These are phyloP conservation scores for Suhomyces xylopsoci DNA, from an alignment of 805 yeast species.

Conservation along the genomic window DNA sequence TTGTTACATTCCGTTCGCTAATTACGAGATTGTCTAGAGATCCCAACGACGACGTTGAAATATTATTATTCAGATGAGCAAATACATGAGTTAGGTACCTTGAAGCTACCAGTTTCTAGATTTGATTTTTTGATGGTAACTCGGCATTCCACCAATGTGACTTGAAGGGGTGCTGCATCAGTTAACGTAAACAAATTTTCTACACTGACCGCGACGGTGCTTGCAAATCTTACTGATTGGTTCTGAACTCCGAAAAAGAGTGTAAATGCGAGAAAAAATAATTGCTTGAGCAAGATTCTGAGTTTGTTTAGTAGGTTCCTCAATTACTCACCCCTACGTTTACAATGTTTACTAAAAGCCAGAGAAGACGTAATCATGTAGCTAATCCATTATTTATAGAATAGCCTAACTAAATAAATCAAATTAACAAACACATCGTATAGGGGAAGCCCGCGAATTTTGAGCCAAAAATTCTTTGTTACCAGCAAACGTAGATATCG, in stretches of 20 bases:
- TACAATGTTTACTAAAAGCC: not conserved
- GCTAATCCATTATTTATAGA: not conserved
- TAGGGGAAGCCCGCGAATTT: not conserved
- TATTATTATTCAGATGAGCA: not conserved
- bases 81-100: not conserved
- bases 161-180: not conserved
- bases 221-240: not conserved
- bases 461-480: not conserved
- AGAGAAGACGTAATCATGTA: not conserved
- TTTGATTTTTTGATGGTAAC: not conserved
- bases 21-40: not conserved
- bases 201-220: not conserved
- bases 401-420: not conserved
- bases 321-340: not conserved
- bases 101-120: not conserved
- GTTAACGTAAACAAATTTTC: not conserved
- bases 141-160: not conserved
- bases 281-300: not conserved
- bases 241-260: not conserved
- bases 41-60: not conserved
- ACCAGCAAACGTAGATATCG: not conserved
- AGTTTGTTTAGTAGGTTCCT: not conserved
- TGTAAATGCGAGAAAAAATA: not conserved
- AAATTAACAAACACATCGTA: not conserved
- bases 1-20: not conserved